Percentiles rank a stretch among this genome's conserved stretches.
Conservation (phyloP, 2,329 filamentous ascomycete species). For the Fusarium sp. region DNA sequence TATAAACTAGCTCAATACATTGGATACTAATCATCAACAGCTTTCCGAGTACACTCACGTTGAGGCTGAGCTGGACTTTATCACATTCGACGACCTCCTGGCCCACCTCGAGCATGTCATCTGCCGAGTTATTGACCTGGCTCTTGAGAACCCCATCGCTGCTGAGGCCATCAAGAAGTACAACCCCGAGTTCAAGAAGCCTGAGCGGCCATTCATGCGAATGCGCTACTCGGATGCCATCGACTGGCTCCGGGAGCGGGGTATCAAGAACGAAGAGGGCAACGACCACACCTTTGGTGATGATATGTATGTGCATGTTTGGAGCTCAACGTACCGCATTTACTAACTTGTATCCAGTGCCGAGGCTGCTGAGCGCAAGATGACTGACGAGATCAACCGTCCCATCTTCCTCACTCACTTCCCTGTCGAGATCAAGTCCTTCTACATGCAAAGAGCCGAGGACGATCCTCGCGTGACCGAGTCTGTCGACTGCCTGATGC, state of each 20-base stretch:
- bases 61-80: constrained; percentile 96
- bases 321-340: neutral
- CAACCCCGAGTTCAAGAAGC: constrained; percentile 90
- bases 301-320: constrained; percentile 71
- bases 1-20: neutral
- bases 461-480: constrained; percentile 88
- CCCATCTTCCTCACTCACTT: constrained; percentile 98
- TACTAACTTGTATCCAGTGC: constrained; percentile 57
- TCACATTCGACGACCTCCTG: constrained; percentile 90
- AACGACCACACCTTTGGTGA: constrained; percentile 93
- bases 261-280: constrained; percentile 93
- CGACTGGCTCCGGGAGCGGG: constrained; percentile 89
- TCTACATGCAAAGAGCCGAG: constrained; percentile 96
- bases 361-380: constrained; percentile 93
- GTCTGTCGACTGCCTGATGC: constrained; percentile 88
- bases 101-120: constrained; percentile 88
- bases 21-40: constrained; percentile 7
- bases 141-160: constrained; percentile 78
- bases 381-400: constrained; percentile 96
- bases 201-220: constrained; percentile 87
- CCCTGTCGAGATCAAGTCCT: constrained; percentile 96
- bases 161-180: constrained; percentile 82
- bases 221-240: constrained; percentile 97
- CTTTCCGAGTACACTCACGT: constrained; percentile 97
- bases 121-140: constrained; percentile 84